These are phyloP conservation scores for Yamadazyma friedrichii DNA, from an alignment of 1,139 yeast genomes.

Conservation along the genomic window DNA sequence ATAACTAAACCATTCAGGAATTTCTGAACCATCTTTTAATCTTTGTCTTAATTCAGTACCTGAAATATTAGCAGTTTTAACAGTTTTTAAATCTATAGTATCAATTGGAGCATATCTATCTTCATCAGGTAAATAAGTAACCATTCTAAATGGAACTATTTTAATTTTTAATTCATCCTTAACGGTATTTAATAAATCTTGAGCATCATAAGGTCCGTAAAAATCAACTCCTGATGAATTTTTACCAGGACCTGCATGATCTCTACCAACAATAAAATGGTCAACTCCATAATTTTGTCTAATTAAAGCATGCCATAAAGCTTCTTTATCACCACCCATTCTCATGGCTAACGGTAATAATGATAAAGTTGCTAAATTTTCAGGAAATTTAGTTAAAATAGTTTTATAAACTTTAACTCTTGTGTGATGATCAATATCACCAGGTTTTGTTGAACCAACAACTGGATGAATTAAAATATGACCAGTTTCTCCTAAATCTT, in stretches of 20 bases:
- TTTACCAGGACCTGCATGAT: slow-evolving; percentile 96
- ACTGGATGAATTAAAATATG: slow-evolving; percentile 94
- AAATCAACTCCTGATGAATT: slow-evolving; percentile 93
- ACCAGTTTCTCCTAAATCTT: slow-evolving; percentile 43
- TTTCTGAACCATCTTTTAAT: slow-evolving; percentile 80
- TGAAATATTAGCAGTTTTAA: slow-evolving; percentile 84
- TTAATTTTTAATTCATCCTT: slow-evolving; percentile 73
- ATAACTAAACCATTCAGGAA: slow-evolving; percentile 96
- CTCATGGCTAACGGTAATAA: slow-evolving; percentile 95
- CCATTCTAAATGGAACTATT: slow-evolving; percentile 96
- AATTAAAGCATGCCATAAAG: slow-evolving; percentile 96
- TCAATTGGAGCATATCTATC: slow-evolving; percentile 96
- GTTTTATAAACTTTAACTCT: slow-evolving; percentile 95
- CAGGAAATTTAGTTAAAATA: slow-evolving; percentile 87
- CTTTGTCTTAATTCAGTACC: slow-evolving; percentile 94
- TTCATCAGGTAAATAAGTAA: slow-evolving; percentile 91
- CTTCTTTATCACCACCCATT: slow-evolving; percentile 99
- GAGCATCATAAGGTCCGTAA: slow-evolving; percentile 97
- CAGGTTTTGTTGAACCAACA: slow-evolving; percentile 95
- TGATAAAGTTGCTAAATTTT: slow-evolving; percentile 87
- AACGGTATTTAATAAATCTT: slow-evolving; percentile 75
- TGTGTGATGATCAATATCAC: slow-evolving; percentile 97
- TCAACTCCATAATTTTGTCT: slow-evolving; percentile 97
- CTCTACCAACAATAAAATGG: slow-evolving; percentile 96
- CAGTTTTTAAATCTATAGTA: slow-evolving; percentile 72